These are phyloP conservation scores for Candida vaughaniae DNA, from an alignment of 805 yeast genomes.

Conservation along the genomic window DNA sequence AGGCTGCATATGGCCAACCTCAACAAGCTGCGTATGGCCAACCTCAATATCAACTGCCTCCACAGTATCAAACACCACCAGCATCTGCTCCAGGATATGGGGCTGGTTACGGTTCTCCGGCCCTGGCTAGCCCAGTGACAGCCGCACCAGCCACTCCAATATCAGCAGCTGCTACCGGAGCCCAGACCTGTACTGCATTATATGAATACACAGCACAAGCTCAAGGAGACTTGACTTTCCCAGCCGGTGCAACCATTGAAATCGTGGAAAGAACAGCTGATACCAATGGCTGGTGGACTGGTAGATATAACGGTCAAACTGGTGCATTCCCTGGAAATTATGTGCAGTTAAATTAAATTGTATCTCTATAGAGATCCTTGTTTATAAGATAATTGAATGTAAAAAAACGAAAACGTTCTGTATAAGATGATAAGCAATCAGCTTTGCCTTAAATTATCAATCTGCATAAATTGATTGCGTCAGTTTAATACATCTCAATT, in stretches of 20 bases:
- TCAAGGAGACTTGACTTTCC: conserved; percentile 82
- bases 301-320: conserved; percentile 73
- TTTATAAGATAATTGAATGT: no score
- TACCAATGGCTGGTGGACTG: conserved; percentile 98
- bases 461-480: no score
- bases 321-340: conserved; percentile 98
- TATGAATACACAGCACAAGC: conserved; percentile 94
- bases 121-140: conserved; percentile 26
- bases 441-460: no score
- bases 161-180: conserved; percentile 28
- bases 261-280: conserved; percentile 80
- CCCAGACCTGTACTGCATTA: conserved; percentile 77
- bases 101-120: conserved; percentile 19
- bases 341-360: conserved; percentile 66
- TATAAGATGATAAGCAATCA: no score
- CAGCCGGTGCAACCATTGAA: conserved; percentile 85
- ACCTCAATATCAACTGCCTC: conserved; percentile 13
- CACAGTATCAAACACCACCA: conserved; percentile 13
- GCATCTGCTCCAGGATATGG: conserved; percentile 6
- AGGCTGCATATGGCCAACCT: conserved; percentile 14
- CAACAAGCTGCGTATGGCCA: conserved; percentile 15
- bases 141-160: conserved; percentile 19
- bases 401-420: no score
- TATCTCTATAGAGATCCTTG: no score
- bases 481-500: no score